phyloP scores from a whole-genome alignment of 352 stramenopile genomes.

The Pythium oligandrum region DNA sequence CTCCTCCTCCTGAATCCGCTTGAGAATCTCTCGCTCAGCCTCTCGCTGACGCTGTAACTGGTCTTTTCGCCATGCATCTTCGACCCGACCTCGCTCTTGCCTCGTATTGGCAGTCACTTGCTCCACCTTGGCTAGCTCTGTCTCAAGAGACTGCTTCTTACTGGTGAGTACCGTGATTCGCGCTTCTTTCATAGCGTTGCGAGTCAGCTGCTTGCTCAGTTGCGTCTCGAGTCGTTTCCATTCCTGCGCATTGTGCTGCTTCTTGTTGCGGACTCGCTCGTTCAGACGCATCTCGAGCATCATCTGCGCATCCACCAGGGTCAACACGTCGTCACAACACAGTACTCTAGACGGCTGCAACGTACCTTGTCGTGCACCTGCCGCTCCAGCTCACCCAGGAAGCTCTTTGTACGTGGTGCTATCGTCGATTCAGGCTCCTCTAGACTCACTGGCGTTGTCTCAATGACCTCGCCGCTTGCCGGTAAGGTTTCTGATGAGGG shows the following conservation, averaged over 20 bases:
- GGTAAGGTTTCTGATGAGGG: background rate
- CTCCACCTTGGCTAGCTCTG: constrained; percentile 25
- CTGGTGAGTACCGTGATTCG: constrained; percentile 8
- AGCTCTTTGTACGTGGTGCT: background rate
- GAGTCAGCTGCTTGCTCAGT: constrained; percentile 4
- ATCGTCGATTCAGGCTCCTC: too few species aligned
- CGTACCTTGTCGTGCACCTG: constrained; percentile 11
- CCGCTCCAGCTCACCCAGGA: constrained; percentile 10
- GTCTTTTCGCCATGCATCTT: constrained; percentile 37
- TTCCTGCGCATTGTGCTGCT: constrained; percentile 6
- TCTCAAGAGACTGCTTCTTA: constrained; percentile 27
- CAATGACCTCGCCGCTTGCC: too few species aligned
- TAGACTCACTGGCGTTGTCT: too few species aligned
- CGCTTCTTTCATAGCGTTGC: constrained; percentile 11
- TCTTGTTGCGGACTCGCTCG: constrained; percentile 1
- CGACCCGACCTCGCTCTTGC: constrained; percentile 34
- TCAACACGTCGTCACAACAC: background rate
- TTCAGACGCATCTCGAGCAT: constrained; percentile 8
- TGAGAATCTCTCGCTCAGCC: constrained; percentile 37
- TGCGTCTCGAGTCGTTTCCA: constrained; percentile 13
- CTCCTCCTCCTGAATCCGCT: constrained; percentile 43
- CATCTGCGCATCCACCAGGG: constrained; percentile 4
- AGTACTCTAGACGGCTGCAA: background rate
- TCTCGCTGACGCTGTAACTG: constrained; percentile 38
- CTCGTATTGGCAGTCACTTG: constrained; percentile 19